Conservation (phyloP, 805 yeast genomes). For the Candida chauliodis region DNA sequence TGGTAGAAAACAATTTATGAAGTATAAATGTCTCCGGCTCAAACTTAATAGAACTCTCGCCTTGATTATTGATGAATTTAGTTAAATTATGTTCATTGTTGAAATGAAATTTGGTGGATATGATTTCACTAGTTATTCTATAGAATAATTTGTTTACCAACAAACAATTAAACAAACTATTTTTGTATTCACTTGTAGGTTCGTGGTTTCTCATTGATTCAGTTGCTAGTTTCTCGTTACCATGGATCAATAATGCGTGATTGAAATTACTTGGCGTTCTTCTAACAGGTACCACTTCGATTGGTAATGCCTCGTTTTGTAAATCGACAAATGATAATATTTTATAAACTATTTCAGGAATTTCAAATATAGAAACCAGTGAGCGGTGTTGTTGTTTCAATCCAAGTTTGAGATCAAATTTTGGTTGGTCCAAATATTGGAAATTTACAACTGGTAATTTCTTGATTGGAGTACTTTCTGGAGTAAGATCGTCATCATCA, state of each 20-base stretch:
- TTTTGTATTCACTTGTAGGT: constrained; percentile 7
- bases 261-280: constrained; percentile 65
- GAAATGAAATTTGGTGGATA: constrained; percentile 57
- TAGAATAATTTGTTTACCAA: constrained; percentile 69
- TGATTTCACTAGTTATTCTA: constrained; percentile 48
- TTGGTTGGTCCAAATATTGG: constrained; percentile 7
- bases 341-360: constrained; percentile 70
- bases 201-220: constrained; percentile 33
- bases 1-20: constrained; percentile 58
- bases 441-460: neutral
- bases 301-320: constrained; percentile 51
- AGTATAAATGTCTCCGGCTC: constrained; percentile 51
- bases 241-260: constrained; percentile 68
- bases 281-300: constrained; percentile 55
- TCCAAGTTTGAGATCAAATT: neutral
- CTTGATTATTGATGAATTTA: constrained; percentile 14
- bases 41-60: constrained; percentile 16
- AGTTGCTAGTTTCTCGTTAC: constrained; percentile 46
- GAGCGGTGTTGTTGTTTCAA: too few relatives aligned
- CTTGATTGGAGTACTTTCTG: constrained; percentile 10
- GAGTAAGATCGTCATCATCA: constrained; percentile 7
- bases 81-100: constrained; percentile 15
- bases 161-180: constrained; percentile 56
- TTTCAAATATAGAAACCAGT: constrained; percentile 49
- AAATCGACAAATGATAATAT: constrained; percentile 62